Conservation (phyloP, 306 rosid species). For the Quercus mongolica region DNA sequence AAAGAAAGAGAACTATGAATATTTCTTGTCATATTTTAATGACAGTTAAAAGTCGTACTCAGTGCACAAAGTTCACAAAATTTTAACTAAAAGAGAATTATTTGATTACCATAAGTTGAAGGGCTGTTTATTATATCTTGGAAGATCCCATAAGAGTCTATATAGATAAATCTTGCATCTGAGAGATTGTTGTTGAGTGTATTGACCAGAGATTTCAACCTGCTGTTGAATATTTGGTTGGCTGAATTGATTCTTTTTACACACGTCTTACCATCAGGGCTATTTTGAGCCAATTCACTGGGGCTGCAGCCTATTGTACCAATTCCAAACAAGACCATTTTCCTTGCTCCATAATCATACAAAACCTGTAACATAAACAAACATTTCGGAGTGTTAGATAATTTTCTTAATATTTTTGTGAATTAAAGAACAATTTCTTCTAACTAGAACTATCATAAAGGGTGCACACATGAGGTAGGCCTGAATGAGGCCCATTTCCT, state of each 20-base stretch:
- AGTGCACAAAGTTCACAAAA: too few relatives aligned
- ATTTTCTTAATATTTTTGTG: too few relatives aligned
- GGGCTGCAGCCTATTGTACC: conserved; percentile 96
- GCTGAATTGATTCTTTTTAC: conserved; percentile 73
- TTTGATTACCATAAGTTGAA: conserved; percentile 56
- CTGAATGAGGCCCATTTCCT: too few relatives aligned
- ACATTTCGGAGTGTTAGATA: too few relatives aligned
- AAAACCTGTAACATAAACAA: conserved; percentile 35
- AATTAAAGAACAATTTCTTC: too few relatives aligned
- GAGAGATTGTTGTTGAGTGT: conserved; percentile 55
- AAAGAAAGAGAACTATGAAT: too few relatives aligned
- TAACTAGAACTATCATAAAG: too few relatives aligned
- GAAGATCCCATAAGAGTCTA: conserved; percentile 71
- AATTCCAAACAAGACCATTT: conserved; percentile 75
- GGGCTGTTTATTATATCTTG: conserved; percentile 67
- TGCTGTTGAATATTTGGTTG: conserved; percentile 69
- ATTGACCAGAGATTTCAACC: conserved; percentile 60
- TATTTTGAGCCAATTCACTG: conserved; percentile 68
- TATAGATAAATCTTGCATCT: conserved; percentile 63
- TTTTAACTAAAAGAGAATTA: background rate
- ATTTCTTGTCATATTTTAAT: too few relatives aligned
- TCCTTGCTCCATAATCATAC: conserved; percentile 87
- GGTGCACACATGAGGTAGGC: too few relatives aligned
- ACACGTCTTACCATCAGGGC: conserved; percentile 79
- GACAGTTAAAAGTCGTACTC: too few relatives aligned